Percentiles rank a stretch among this genome's conserved stretches.
phyloP scores from a whole-genome alignment of 441 rosid genomes.

The Aquilaria agallochum region DNA sequence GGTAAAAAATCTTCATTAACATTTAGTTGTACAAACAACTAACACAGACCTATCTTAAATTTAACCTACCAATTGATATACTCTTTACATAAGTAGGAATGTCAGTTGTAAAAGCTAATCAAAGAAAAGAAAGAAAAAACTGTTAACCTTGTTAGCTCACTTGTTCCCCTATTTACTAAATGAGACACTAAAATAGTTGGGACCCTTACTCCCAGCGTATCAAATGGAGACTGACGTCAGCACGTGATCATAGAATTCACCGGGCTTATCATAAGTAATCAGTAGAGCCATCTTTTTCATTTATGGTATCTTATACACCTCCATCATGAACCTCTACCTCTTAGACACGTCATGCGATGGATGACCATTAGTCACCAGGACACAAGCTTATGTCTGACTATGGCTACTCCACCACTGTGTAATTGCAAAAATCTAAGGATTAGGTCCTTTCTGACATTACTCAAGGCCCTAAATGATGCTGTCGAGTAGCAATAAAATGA shows the following conservation, averaged over 20 bases:
- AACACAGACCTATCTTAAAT: no score
- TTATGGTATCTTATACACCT: slow-evolving; percentile 88
- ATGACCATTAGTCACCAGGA: slow-evolving; percentile 87
- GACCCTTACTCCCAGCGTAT: slow-evolving; percentile 87
- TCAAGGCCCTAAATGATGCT: slow-evolving; percentile 81
- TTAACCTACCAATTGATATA: no score
- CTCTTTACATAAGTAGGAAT: no score
- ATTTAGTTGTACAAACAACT: no score
- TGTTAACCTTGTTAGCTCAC: slow-evolving; percentile 29
- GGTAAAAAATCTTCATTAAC: no score
- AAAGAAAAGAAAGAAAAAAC: not conserved
- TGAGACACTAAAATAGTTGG: slow-evolving; percentile 78
- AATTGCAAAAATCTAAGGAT: slow-evolving; percentile 79
- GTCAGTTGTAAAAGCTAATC: no score
- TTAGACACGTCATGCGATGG: slow-evolving; percentile 87
- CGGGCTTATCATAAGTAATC: slow-evolving; percentile 90
- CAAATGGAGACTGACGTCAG: slow-evolving; percentile 80
- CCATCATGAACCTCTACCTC: slow-evolving; percentile 87
- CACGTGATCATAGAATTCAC: slow-evolving; percentile 91
- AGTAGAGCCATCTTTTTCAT: slow-evolving; percentile 85
- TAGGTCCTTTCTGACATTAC: slow-evolving; percentile 83
- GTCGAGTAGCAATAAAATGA: slow-evolving; percentile 95
- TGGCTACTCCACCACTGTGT: slow-evolving; percentile 80
- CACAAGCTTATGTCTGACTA: slow-evolving; percentile 54
- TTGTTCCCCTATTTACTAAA: slow-evolving; percentile 87